phyloP scores from a whole-genome alignment of 768 basidiomycete genomes.

The Tylopilus subfusipes region DNA sequence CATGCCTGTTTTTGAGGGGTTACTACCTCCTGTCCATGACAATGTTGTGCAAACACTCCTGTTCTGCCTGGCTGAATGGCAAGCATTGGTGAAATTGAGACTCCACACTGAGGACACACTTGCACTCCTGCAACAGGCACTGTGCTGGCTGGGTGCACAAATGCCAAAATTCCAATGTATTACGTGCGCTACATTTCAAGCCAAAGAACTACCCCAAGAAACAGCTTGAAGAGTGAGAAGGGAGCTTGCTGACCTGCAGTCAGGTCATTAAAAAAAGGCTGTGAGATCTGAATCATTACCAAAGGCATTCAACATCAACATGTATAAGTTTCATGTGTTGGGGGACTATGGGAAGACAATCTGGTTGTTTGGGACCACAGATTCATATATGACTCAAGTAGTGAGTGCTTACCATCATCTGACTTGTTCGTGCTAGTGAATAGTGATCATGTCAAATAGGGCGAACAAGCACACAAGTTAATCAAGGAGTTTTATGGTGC shows the following conservation, averaged over 20 bases:
- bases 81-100: too few species aligned
- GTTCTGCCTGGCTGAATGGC: constrained; percentile 16
- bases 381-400: too few species aligned
- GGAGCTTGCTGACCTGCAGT: neutral
- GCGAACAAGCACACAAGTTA: neutral
- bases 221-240: neutral
- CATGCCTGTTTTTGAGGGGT: constrained; percentile 38
- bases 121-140: neutral
- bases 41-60: constrained; percentile 22
- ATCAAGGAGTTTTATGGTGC: constrained; percentile 27
- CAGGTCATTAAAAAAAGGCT: neutral
- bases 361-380: neutral
- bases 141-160: neutral
- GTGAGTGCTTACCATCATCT: too few species aligned
- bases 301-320: constrained; percentile 24
- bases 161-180: neutral
- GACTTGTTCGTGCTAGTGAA: too few species aligned
- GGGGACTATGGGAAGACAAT: constrained; percentile 24
- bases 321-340: constrained; percentile 29
- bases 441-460: too few species aligned
- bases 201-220: neutral
- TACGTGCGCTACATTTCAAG: neutral
- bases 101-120: neutral
- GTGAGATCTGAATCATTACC: neutral
- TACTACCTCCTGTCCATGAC: constrained; percentile 30